Base-by-base conservation (phyloP, 208 protist genomes). In the Crithidia acanthocephali region DNA sequence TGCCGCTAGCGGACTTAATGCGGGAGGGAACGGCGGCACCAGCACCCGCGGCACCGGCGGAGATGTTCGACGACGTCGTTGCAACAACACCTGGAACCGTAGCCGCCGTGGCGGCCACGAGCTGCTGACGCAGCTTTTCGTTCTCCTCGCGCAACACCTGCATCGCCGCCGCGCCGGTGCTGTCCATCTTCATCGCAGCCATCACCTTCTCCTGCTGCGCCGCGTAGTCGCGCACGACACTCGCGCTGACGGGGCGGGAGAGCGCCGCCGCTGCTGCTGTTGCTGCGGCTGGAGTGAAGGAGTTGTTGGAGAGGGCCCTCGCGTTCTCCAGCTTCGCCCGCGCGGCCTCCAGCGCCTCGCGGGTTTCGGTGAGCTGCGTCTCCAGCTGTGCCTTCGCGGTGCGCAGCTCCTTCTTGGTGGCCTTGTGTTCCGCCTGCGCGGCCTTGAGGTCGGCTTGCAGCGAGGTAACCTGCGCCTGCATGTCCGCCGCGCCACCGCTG, bases 111-210 rank as follows among this genome's bases (percentile, higher is more conserved):
- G 40, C 64, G 20, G 40, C 28, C 25, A 64, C 33, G 40, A 84
- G 63, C 47, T 76, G 68, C 35, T 70, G 58, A 15, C 78, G 74
- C 23, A 87, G 70, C 22, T 51, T 68, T 62, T 83, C 79, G 42
- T 87, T 84, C 70, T 87, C 82, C 27, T 84, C 74, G 0, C 65
- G 72, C 45, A 84, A 62, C 28, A 83, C 22, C 68, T 80, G 76
- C 45, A 86, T 83, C 18, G 67, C 80, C 3, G 57, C 69, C 10
- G 78, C 71, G 3, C 80, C 80, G 3, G 68, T 82, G 58, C 85
- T 79, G 60, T 88, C 74, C 35, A 83, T 40, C 68, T 86, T 86
- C n/a, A 88, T 28, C 9, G 83, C 86, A 2, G 60, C 82, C 28
- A 88, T 73, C 23, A 87, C 50, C 51, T 92, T 67, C 57, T 82